A percentile compares a stretch with the other conserved stretches of the same genome.
These are phyloP conservation scores for Trichoderma lentiforme DNA, from an alignment of 2,329 filamentous ascomycete genomes.

Conservation along the genomic window DNA sequence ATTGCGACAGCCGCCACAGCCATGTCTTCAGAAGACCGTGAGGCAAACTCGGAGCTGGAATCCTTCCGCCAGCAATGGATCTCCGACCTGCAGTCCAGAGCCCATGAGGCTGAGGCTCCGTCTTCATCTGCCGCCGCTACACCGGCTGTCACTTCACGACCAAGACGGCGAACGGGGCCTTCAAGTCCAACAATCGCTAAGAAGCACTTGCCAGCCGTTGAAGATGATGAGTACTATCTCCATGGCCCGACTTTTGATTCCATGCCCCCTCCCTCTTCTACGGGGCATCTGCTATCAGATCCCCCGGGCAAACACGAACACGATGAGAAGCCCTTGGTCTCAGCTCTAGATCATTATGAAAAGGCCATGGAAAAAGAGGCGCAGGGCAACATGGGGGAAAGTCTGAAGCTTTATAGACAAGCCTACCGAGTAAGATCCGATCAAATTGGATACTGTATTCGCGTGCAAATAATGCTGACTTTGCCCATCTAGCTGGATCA, in stretches of 20 bases:
- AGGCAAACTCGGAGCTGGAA: constrained; percentile 68
- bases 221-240: constrained; percentile 19
- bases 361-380: constrained; percentile 84
- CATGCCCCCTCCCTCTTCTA: neutral
- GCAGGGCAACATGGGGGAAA: constrained; percentile 83
- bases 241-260: constrained; percentile 22
- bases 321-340: constrained; percentile 35
- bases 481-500: constrained; percentile 65
- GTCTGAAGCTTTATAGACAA: constrained; percentile 80
- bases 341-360: constrained; percentile 91
- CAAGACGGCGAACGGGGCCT: neutral
- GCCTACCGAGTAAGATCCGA: constrained; percentile 68
- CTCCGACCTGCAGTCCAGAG: constrained; percentile 64
- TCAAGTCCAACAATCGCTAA: neutral
- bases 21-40: constrained; percentile 21
- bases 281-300: constrained; percentile 21
- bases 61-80: constrained; percentile 83
- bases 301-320: neutral
- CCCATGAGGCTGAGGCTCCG: neutral
- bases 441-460: no score
- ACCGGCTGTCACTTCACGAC: neutral
- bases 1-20: neutral
- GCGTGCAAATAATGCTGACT: neutral
- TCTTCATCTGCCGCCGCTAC: neutral
- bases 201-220: neutral